A percentile compares a stretch with the other conserved stretches of the same genome.
Evolutionary conservation across 306 rosid genomes (phyloP).

Genomic region (Senna siamea): DNA sequence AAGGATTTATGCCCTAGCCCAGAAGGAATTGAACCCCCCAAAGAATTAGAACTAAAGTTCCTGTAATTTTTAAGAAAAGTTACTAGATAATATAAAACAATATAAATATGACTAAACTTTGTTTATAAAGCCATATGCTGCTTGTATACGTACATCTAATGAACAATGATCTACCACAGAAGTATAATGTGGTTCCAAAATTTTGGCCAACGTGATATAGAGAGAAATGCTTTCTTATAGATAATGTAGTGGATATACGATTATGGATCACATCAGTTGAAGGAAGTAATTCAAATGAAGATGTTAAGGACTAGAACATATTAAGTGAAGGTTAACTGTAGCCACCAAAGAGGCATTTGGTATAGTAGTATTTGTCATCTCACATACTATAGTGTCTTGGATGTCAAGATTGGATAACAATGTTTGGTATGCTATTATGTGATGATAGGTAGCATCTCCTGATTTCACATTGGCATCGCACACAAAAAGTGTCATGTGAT

Average conservation of each 20-base stretch:
- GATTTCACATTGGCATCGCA: no score
- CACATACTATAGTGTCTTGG: no score
- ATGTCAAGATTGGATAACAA: no score
- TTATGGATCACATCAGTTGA: constrained; percentile 2
- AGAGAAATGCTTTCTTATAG: constrained; percentile 4
- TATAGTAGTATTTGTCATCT: no score
- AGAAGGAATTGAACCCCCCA: constrained; percentile 68
- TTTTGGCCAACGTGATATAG: constrained; percentile 13
- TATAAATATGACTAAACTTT: constrained; percentile 1
- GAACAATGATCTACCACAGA: not conserved
- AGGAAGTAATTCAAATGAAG: constrained; percentile 8
- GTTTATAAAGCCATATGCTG: constrained; percentile 20
- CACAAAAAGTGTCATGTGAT: no score
- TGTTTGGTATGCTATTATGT: no score
- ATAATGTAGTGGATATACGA: not conserved
- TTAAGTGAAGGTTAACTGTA: not conserved
- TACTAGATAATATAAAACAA: constrained; percentile 22
- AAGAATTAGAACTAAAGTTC: constrained; percentile 82
- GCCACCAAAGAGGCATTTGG: no score
- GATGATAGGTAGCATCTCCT: no score
- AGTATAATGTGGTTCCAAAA: constrained; percentile 18
- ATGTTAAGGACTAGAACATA: not conserved
- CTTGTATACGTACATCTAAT: constrained; percentile 2
- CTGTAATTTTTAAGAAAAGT: constrained; percentile 45
- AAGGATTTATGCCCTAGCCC: constrained; percentile 80